These are phyloP conservation scores for Camelina neglecta DNA, from an alignment of 345 rosid genomes.

Conservation along the genomic window DNA sequence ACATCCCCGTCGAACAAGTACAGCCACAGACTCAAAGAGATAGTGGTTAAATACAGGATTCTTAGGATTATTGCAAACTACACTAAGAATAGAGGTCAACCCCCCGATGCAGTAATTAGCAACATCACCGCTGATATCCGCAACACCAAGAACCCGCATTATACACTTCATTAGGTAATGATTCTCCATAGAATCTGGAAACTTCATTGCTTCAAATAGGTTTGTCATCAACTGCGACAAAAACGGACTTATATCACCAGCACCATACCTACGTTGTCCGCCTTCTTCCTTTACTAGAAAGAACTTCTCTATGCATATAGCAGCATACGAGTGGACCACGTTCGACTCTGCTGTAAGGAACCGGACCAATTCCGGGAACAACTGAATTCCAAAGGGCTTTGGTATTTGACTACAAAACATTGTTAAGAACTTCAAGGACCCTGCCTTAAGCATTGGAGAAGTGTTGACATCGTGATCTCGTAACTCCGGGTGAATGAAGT, in stretches of 20 bases:
- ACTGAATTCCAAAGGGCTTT: conserved; percentile 55
- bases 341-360: conserved; percentile 78
- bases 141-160: conserved; percentile 84
- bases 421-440: conserved; percentile 75
- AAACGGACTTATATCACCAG: conserved; percentile 65
- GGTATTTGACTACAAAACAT: conserved; percentile 66
- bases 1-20: conserved; percentile 85
- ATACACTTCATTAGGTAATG: conserved; percentile 93
- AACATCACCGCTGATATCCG: conserved; percentile 69
- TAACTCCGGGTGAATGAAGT: conserved; percentile 68
- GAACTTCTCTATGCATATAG: conserved; percentile 86
- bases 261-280: conserved; percentile 60
- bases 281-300: conserved; percentile 85
- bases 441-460: conserved; percentile 80
- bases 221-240: conserved; percentile 60
- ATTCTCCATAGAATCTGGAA: conserved; percentile 89
- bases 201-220: conserved; percentile 71
- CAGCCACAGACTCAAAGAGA: conserved; percentile 90
- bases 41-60: conserved; percentile 92
- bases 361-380: conserved; percentile 69
- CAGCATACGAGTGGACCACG: conserved; percentile 96
- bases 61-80: conserved; percentile 85
- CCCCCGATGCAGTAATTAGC: conserved; percentile 79
- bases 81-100: conserved; percentile 67
- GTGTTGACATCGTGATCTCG: conserved; percentile 64